phyloP scores from a whole-genome alignment of 208 protist species.

The Acanthamoeba culbertsoni region DNA sequence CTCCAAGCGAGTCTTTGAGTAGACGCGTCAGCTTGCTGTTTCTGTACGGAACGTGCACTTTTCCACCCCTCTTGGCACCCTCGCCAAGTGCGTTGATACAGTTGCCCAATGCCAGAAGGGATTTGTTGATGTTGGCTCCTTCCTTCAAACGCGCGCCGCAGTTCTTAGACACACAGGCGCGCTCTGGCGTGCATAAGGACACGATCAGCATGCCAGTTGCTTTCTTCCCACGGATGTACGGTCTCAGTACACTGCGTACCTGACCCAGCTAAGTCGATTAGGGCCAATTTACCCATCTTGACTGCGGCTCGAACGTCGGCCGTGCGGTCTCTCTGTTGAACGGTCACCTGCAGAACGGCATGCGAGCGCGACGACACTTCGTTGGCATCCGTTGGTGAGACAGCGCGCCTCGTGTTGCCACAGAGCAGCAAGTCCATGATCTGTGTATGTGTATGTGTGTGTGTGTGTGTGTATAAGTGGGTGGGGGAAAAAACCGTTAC shows the following conservation, averaged over 20 bases:
- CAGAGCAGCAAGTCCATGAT: conserved; percentile 76
- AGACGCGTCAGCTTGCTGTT: conserved; percentile 91
- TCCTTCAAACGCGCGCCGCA: conserved; percentile 79
- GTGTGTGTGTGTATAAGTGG: background rate
- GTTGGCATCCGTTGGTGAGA: conserved; percentile 87
- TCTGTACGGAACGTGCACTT: conserved; percentile 86
- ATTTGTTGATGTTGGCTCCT: conserved; percentile 89
- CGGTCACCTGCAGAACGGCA: conserved; percentile 79
- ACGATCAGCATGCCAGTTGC: too few relatives aligned
- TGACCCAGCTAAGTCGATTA: conserved; percentile 89
- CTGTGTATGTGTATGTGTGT: background rate
- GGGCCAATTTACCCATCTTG: conserved; percentile 76
- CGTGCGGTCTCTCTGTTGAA: conserved; percentile 36
- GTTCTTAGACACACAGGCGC: conserved; percentile 78
- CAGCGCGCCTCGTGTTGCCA: conserved; percentile 83
- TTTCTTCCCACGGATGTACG: background rate
- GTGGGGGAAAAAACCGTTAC: background rate
- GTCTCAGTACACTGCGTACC: background rate
- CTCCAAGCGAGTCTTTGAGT: conserved; percentile 89
- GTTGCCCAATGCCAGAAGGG: conserved; percentile 86
- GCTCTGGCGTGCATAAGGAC: background rate
- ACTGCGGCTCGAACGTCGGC: conserved; percentile 49
- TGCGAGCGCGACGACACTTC: conserved; percentile 85
- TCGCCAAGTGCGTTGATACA: conserved; percentile 87
- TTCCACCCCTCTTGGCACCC: conserved; percentile 21